Evolutionary conservation across 345 rosid genomes (phyloP).

Genomic region (Populus pruinosa): DNA sequence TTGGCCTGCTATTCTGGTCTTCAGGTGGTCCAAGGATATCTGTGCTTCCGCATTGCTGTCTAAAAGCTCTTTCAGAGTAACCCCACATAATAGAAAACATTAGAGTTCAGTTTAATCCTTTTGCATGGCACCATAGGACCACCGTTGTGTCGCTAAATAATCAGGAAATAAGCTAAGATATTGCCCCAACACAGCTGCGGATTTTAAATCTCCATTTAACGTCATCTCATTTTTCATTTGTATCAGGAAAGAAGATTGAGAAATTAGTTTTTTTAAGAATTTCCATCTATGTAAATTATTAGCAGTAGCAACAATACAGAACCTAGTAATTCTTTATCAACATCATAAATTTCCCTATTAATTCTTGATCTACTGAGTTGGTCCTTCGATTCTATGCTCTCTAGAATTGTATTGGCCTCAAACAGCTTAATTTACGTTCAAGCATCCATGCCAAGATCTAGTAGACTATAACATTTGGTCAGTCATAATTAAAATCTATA

Average conservation of each 20-base stretch:
- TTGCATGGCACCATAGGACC: neutral
- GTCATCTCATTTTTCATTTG: neutral
- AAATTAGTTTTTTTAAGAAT: neutral
- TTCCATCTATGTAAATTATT: neutral
- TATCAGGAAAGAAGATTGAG: neutral
- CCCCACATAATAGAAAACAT: neutral
- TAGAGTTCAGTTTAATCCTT: neutral
- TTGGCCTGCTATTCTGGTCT: neutral
- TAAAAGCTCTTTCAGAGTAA: neutral
- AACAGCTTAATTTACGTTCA: neutral
- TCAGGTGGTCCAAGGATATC: neutral
- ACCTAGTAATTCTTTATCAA: no score
- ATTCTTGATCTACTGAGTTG: neutral
- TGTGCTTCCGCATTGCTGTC: neutral
- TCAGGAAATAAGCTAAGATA: no score
- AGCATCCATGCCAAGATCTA: neutral
- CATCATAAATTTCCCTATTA: no score
- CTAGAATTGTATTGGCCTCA: neutral
- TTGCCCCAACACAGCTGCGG: no score
- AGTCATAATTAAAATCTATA: neutral
- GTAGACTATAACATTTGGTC: neutral
- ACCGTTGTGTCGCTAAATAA: no score
- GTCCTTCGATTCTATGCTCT: neutral
- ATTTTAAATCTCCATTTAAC: neutral
- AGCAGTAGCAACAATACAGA: no score